These are phyloP conservation scores for Debaryomyces sp. DNA, from an alignment of 1,139 yeast species.

Conservation along the genomic window DNA sequence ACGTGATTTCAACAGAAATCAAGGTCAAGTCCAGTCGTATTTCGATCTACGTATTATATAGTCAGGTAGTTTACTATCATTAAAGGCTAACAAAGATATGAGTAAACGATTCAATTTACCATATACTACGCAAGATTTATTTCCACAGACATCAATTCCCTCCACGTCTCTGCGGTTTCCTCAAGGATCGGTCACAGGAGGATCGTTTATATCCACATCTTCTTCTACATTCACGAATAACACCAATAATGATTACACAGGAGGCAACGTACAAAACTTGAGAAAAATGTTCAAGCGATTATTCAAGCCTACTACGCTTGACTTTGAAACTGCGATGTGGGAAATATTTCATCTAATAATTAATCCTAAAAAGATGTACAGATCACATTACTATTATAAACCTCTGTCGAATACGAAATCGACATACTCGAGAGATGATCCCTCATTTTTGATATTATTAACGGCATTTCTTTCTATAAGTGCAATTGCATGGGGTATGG, in stretches of 20 bases:
- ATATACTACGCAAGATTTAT: slow-evolving; percentile 41
- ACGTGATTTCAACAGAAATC: not conserved
- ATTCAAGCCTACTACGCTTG: slow-evolving; percentile 78
- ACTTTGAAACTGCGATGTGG: slow-evolving; percentile 92
- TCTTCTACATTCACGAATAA: slow-evolving; percentile 15
- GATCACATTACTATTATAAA: slow-evolving; percentile 75
- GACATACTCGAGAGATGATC: slow-evolving; percentile 86
- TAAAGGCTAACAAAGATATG: slow-evolving; percentile 17
- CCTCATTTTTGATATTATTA: slow-evolving; percentile 76
- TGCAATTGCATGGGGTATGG: slow-evolving; percentile 90
- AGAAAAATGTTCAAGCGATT: slow-evolving; percentile 43
- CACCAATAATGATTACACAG: slow-evolving; percentile 1
- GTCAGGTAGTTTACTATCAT: not conserved
- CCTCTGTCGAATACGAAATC: slow-evolving; percentile 31
- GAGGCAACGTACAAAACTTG: slow-evolving; percentile 16
- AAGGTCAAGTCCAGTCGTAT: not conserved
- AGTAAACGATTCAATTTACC: slow-evolving; percentile 37
- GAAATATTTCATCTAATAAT: slow-evolving; percentile 75
- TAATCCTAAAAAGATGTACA: slow-evolving; percentile 80
- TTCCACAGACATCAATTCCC: slow-evolving; percentile 28
- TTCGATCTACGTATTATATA: not conserved
- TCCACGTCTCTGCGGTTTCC: slow-evolving; percentile 17
- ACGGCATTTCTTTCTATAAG: slow-evolving; percentile 66
- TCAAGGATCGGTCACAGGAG: slow-evolving; percentile 24
- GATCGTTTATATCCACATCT: slow-evolving; percentile 25